Evolutionary conservation across 495 filamentous ascomycete species (phyloP).

Genomic region (Ascobolus immersus): DNA sequence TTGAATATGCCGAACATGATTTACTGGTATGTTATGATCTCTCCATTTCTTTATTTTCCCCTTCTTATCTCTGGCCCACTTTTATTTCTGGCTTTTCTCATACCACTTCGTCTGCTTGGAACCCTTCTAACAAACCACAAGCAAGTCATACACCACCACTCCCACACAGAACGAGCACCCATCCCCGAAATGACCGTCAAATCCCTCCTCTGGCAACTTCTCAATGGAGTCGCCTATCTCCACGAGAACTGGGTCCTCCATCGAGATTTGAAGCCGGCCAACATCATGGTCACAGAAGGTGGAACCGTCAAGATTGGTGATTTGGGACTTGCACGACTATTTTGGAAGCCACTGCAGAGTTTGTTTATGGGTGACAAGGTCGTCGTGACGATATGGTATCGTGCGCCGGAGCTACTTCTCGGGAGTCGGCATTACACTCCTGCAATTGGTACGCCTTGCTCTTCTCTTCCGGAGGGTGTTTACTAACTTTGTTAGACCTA

Average conservation of each 20-base stretch:
- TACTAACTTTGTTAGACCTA: too few relatives aligned
- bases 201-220: slow-evolving; percentile 77
- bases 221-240: slow-evolving; percentile 81
- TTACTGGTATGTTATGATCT: slow-evolving; percentile 25
- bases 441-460: too few relatives aligned
- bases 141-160: slow-evolving; percentile 96
- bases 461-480: too few relatives aligned
- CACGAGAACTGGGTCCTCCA: slow-evolving; percentile 96
- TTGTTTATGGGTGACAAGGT: slow-evolving; percentile 93
- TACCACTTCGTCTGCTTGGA: not conserved
- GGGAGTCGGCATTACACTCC: slow-evolving; percentile 85
- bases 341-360: slow-evolving; percentile 75
- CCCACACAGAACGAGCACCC: slow-evolving; percentile 56
- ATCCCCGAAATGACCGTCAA: slow-evolving; percentile 76
- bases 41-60: not conserved
- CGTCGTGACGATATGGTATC: slow-evolving; percentile 98
- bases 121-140: slow-evolving; percentile 2
- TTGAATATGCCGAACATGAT: slow-evolving; percentile 95
- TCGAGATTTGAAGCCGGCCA: slow-evolving; percentile 88
- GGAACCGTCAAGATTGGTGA: slow-evolving; percentile 88
- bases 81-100: too few relatives aligned
- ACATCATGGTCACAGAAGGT: slow-evolving; percentile 86
- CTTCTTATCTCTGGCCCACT: too few relatives aligned
- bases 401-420: slow-evolving; percentile 77
- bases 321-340: slow-evolving; percentile 70